Evolutionary conservation across 495 filamentous ascomycete species (phyloP), one percentile per base, ranked within the genome.

Genomic region (Hypoxylon lenormandii): DNA sequence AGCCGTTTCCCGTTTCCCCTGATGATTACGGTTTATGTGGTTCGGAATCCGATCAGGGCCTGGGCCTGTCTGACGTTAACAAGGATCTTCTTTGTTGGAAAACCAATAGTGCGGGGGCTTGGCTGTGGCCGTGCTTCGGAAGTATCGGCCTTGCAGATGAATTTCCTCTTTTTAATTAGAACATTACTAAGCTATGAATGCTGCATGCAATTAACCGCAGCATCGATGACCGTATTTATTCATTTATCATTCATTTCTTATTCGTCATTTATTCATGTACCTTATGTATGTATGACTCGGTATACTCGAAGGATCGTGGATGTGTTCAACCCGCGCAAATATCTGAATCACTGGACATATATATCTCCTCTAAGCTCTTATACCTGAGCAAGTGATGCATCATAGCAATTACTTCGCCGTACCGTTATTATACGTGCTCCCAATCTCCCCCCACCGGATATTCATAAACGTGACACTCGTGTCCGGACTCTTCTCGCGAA

Each of bases 371-470:
- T 13, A 42, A 3, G 1, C 13, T 16, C 4, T 2, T 13, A 42
- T 33, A 33, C 36, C 36, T 7, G 10, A 38, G 13, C 36, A 2
- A 10, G 13, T 38, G 30, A 36, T 11, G 10, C 36, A 38, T 7
- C 36, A 5, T n/a, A 2, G 13, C 36, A 10, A 38, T 7, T 1
- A 42, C 38, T 6, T 28, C 23, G 11, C 23, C 57, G 64, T 55
- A 6, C 56, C 68, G 10, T 57, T 60, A 4, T 16, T 28, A 68
- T 68, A 66, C 7, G 64, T 72, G 15, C 69, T 72, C 19, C 84
- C 85, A 65, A 91, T 84, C 46, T 87, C 83, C 13, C 89, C 89
- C 70, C 87, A 85, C 76, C 86, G 84, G 77, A 92, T 89, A 82
- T 90, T 90, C 56, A 83, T 88, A 79, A 84, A 91, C 63, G 79